A percentile compares a stretch with the other conserved stretches of the same genome.
Conservation (phyloP, 2,329 filamentous ascomycete species). For the Chrysoporthe deuterocubensis region DNA sequence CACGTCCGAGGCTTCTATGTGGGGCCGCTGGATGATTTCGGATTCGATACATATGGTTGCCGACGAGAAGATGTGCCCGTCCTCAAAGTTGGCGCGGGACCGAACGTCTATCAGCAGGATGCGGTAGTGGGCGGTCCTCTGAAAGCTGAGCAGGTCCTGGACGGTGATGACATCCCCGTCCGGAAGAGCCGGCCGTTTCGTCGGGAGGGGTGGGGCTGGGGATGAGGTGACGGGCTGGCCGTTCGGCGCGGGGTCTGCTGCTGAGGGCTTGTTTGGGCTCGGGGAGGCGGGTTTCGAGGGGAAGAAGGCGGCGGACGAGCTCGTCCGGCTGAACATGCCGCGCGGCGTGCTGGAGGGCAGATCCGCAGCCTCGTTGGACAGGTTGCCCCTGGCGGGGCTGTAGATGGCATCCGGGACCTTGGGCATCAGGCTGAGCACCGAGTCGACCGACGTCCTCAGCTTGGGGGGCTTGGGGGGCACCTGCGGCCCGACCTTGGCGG, state of each 20-base stretch:
- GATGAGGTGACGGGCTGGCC: constrained; percentile 35
- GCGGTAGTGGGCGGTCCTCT: constrained; percentile 62
- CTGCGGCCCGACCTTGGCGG: neutral
- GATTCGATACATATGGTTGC: constrained; percentile 91
- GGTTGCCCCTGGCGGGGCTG: constrained; percentile 74
- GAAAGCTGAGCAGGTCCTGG: constrained; percentile 71
- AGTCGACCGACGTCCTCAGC: constrained; percentile 23
- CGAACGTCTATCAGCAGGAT: constrained; percentile 88
- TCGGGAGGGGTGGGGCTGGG: constrained; percentile 30
- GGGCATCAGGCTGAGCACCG: constrained; percentile 61
- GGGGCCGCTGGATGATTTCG: constrained; percentile 69
- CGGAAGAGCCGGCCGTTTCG: constrained; percentile 56
- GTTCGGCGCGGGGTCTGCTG: neutral
- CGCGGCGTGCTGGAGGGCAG: constrained; percentile 68
- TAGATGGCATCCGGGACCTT: constrained; percentile 77
- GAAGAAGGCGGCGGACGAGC: constrained; percentile 50
- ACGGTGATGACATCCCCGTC: constrained; percentile 64
- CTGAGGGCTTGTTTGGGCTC: constrained; percentile 31
- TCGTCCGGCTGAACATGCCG: constrained; percentile 64
- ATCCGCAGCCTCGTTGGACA: constrained; percentile 66
- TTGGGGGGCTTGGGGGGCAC: constrained; percentile 12
- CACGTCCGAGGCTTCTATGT: constrained; percentile 65
- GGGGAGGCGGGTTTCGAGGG: constrained; percentile 23
- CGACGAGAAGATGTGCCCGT: constrained; percentile 84
- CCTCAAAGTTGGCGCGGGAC: constrained; percentile 77